phyloP scores from a whole-genome alignment of 108 stramenopile species.

The Aurantiochytrium sp. region DNA sequence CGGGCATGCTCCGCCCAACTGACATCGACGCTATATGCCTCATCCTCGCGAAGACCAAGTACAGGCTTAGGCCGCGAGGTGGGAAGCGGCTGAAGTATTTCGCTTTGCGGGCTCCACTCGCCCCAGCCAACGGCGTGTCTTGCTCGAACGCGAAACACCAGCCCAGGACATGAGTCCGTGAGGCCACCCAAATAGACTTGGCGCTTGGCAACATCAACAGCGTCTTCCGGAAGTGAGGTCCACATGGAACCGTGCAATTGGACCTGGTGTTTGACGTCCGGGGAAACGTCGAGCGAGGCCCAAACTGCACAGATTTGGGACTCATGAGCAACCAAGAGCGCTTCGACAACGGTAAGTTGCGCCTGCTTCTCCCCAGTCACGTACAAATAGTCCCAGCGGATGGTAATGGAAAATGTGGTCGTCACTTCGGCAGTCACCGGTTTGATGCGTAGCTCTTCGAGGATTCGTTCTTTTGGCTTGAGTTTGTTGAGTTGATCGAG shows the following conservation, averaged over 20 bases:
- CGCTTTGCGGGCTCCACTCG: background rate
- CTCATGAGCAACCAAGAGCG: background rate
- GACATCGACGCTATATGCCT: background rate
- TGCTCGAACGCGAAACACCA: background rate
- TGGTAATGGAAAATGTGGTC: background rate
- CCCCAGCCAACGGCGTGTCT: constrained; percentile 15
- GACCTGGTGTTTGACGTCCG: background rate
- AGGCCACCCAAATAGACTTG: background rate
- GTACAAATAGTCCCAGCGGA: background rate
- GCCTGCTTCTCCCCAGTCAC: background rate
- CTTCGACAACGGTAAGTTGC: background rate
- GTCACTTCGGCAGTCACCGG: background rate
- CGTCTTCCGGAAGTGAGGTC: background rate
- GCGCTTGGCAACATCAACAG: background rate
- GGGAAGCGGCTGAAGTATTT: background rate
- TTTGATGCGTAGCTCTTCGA: background rate
- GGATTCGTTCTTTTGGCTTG: background rate
- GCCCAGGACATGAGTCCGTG: background rate
- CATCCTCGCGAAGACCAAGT: background rate
- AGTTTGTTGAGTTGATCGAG: background rate
- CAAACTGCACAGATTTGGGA: background rate
- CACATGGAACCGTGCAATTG: background rate
- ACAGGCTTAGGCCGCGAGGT: background rate
- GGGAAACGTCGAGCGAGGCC: background rate
- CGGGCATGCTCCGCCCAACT: background rate